Evolutionary conservation across 2,329 filamentous ascomycete genomes (phyloP), one percentile per base, ranked within the genome.

Genomic region (Arthrobotrys megalospora): DNA sequence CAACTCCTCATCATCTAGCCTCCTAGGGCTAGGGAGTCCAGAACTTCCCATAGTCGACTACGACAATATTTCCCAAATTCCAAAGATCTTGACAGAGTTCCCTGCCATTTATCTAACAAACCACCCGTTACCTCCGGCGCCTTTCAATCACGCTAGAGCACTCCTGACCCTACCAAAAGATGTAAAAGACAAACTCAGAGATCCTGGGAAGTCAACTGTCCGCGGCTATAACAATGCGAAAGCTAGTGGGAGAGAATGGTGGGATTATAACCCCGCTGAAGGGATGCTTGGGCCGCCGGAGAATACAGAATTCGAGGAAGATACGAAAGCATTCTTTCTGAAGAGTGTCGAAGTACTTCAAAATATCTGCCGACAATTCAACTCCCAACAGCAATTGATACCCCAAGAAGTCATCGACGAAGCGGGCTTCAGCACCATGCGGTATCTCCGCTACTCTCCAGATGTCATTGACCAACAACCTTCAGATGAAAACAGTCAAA

Each of bases 241-340:
- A 66, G 45, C 38, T 2, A 45, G 24, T 16, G 65, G 73, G 14
- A n/a, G 73, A 6, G 73, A 77, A 62, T 77, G 73, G 73, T 77
- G 73, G 73, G 73, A 77, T 14, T 71, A 70, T 11, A 71, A 60
- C 21, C 66, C 73, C n/a, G 34, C 45, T 3, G 38, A 68, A 19
- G 45, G 16, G 3, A 64, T 58, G 6, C 45, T 62, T 12, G 53
- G 43, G 4, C 52, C 64, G 3, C 50, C 24, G 0, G 24, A 60
- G 11, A 64, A 77, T 19, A 5, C 45, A 41, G 67, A 62, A n/a
- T 77, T 71, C 32, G n/a, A 28, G 11, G 3, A 28, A 2, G 48
- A 32, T 16, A 71, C 66, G 14, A 66, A 34, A 6, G 55, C 67
- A 11, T 77, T 66, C 19, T 70, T 65, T 16, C 34, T 64, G 0